These are phyloP conservation scores for Capsicum pubescens DNA, from an alignment of 257 asterid genomes.

Conservation along the genomic window DNA sequence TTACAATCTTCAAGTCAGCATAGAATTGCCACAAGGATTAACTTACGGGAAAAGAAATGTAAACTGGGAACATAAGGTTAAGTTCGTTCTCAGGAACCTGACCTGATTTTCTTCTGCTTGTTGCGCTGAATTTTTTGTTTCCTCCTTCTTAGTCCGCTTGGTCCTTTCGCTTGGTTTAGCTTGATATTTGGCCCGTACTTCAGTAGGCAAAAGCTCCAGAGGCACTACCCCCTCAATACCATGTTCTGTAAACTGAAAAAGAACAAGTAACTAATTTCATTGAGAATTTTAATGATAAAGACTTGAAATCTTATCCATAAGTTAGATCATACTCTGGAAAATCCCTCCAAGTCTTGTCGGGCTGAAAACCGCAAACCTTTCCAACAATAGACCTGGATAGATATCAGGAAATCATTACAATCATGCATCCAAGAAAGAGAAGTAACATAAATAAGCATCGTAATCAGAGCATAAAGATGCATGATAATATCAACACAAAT, in stretches of 20 bases:
- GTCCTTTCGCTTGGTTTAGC: constrained; percentile 78
- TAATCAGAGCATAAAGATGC: constrained; percentile 5
- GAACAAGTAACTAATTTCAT: not conserved
- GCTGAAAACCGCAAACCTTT: constrained; percentile 97
- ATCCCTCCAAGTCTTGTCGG: constrained; percentile 96
- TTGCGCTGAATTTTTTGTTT: constrained; percentile 58
- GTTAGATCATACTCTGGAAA: constrained; percentile 70
- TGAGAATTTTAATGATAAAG: constrained; percentile 19
- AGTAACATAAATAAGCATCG: not conserved
- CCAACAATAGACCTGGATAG: constrained; percentile 93
- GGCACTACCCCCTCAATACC: constrained; percentile 99
- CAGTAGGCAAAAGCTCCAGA: constrained; percentile 76
- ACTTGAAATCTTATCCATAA: constrained; percentile 25
- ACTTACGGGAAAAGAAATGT: not conserved
- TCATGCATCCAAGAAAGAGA: not conserved
- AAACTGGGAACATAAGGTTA: not conserved
- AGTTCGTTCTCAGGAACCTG: constrained; percentile 51
- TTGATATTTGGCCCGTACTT: constrained; percentile 79
- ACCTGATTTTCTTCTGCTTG: constrained; percentile 87
- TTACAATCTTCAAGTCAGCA: constrained; percentile 6
- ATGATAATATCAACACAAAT: not conserved
- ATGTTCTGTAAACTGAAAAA: constrained; percentile 86
- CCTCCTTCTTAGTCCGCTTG: constrained; percentile 92
- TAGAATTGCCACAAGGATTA: constrained; percentile 3
- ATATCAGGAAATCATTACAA: constrained; percentile 20